Base-by-base conservation (phyloP, 257 asterid species). In the Nyctanthes arbortristis region DNA sequence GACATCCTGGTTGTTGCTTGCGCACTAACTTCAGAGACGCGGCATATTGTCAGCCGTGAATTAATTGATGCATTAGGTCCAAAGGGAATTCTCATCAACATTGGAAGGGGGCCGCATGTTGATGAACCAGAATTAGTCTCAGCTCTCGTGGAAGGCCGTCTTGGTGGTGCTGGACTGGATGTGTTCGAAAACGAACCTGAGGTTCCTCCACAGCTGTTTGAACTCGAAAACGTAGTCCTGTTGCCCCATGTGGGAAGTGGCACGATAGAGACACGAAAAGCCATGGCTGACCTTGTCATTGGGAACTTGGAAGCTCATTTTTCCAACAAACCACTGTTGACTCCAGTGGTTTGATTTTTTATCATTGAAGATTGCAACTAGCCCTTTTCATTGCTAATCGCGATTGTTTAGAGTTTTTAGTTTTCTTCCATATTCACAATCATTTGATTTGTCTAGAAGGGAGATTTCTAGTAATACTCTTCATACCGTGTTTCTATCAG, bases 101-200 rank as follows among this genome's bases (percentile, higher is more conserved):
- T 92, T 4, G 98, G 90, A 22, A 74, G 98, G 29, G 98, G 98
- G 16, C 84, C 89, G 20, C 96, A 84, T 54, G 92, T 90, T 20
- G 96, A 92, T 63, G 97, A 92, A 75, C 70, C 78, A 6, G 98
- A 90, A 75, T 70, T 92, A 62, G 93, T 92, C 35, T 82, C 86
- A 1, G 98, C 98, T 65, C 86, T 92, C 14, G 84, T 79, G 43
- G 95, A 92, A 78, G 93, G 97, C 57, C 90, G 98, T 8, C 16
- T 92, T 52, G 98, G 92, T 27, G 98, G 98, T 0, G 98, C 94
- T 72, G 98, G 98, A 2, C 80, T 92, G 11, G 98, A 92, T 76
- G 96, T 92, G 66, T 88, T 75, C 29, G 94, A 92, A 59, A 85
- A 81, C 43, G 98, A 92, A 62, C 98, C 98, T 20, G 63, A 81